These are phyloP conservation scores for Asterionellopsis glacialis DNA, from an alignment of 108 stramenopile species.

Conservation along the genomic window DNA sequence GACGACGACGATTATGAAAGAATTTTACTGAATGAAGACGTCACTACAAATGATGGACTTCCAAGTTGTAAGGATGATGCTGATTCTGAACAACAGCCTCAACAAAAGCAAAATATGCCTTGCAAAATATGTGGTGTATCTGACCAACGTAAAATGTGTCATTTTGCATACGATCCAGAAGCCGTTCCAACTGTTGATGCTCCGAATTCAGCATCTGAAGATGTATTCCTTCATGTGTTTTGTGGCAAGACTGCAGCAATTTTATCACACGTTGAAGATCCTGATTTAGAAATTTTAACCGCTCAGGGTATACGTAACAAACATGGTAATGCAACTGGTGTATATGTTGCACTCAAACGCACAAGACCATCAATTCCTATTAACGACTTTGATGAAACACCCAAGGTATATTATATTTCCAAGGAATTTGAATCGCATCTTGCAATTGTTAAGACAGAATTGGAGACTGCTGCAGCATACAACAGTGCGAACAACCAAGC, in stretches of 20 bases:
- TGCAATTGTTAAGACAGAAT: neutral
- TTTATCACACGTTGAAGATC: slow-evolving; percentile 18
- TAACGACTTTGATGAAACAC: neutral
- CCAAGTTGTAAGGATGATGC: no score
- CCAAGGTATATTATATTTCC: slow-evolving; percentile 1
- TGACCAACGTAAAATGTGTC: no score
- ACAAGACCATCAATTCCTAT: slow-evolving; percentile 7
- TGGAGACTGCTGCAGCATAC: neutral
- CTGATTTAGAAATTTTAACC: slow-evolving; percentile 41
- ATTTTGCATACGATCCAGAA: no score
- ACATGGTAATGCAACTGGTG: slow-evolving; percentile 34
- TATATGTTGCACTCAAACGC: slow-evolving; percentile 28
- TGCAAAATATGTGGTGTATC: no score
- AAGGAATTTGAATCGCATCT: slow-evolving; percentile 3
- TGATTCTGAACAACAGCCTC: no score
- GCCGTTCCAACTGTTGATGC: no score
- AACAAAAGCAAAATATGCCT: no score
- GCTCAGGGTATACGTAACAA: slow-evolving; percentile 6
- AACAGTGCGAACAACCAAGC: neutral
- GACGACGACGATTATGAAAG: no score
- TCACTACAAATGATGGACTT: no score
- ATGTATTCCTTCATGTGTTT: slow-evolving; percentile 36
- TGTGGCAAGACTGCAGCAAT: slow-evolving; percentile 45
- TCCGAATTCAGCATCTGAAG: slow-evolving; percentile 5
- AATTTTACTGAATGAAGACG: no score